Evolutionary conservation across 257 asterid species (phyloP).

Genomic region (Ligustrum vulgare): DNA sequence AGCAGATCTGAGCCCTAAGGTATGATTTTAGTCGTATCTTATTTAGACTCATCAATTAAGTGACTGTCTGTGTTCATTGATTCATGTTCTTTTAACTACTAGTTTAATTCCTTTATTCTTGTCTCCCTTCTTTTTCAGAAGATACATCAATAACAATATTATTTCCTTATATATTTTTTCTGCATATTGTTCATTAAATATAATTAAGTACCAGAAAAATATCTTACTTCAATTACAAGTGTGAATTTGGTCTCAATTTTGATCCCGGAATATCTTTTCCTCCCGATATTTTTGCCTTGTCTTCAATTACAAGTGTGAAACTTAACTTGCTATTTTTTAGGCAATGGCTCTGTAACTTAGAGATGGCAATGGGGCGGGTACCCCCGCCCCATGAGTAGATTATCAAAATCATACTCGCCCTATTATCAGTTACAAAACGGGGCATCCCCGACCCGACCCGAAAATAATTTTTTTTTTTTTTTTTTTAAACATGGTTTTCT

Average conservation of each 20-base stretch:
- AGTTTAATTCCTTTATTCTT: not conserved
- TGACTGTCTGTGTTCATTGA: not conserved
- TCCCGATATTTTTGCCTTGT: not conserved
- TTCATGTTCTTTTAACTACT: not conserved
- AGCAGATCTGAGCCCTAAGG: constrained; percentile 68
- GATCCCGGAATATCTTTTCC: not conserved
- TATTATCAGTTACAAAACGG: no score
- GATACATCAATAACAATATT: not conserved
- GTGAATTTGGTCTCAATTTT: not conserved
- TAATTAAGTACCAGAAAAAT: not conserved
- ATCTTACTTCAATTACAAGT: no score
- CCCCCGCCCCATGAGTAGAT: no score
- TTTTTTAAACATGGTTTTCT: no score
- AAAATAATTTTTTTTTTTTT: no score
- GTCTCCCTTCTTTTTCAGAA: no score
- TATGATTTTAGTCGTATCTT: constrained; percentile 21
- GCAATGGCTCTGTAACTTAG: constrained; percentile 38
- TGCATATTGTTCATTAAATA: not conserved
- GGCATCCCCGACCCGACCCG: no score
- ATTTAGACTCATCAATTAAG: not conserved
- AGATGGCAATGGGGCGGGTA: no score
- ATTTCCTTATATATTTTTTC: not conserved
- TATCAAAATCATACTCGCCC: no score
- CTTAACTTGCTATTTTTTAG: constrained; percentile 29
- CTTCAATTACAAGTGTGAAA: constrained; percentile 26